Conservation (phyloP, 78 protist genomes). For the Monosiga brevicollis region DNA sequence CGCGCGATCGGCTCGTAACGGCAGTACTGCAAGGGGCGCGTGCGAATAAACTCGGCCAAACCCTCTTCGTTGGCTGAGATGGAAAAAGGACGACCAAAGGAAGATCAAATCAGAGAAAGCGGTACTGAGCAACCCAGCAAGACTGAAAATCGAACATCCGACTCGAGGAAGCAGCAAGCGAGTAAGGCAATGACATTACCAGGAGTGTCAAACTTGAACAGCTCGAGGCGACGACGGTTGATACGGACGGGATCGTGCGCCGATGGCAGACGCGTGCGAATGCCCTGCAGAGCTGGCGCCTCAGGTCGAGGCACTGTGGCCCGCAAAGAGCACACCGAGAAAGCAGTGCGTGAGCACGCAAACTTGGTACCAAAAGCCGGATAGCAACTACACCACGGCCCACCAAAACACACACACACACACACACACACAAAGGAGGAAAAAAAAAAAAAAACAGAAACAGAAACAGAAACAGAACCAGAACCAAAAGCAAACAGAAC, state of each 20-base stretch:
- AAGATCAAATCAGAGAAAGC: no score
- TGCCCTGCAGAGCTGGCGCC: not conserved
- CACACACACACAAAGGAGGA: not conserved
- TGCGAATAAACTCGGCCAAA: not conserved
- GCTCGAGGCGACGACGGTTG: not conserved
- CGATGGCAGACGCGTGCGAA: not conserved
- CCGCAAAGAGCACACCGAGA: not conserved
- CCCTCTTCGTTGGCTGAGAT: not conserved
- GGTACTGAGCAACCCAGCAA: no score
- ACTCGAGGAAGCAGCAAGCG: not conserved
- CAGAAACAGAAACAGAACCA: no score
- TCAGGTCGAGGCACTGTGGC: not conserved
- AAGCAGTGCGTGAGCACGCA: not conserved
- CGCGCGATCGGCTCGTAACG: not conserved
- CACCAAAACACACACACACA: not conserved
- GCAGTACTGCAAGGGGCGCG: not conserved
- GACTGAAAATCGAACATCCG: not conserved
- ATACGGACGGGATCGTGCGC: not conserved
- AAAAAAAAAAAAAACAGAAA: no score
- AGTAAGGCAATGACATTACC: not conserved
- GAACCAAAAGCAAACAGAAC: no score
- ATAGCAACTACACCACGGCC: not conserved
- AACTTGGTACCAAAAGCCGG: not conserved
- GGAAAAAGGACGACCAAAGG: not conserved
- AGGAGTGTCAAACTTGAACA: not conserved